These are phyloP conservation scores for Lepidopterella palustris DNA, from an alignment of 495 filamentous ascomycete genomes.

Conservation along the genomic window DNA sequence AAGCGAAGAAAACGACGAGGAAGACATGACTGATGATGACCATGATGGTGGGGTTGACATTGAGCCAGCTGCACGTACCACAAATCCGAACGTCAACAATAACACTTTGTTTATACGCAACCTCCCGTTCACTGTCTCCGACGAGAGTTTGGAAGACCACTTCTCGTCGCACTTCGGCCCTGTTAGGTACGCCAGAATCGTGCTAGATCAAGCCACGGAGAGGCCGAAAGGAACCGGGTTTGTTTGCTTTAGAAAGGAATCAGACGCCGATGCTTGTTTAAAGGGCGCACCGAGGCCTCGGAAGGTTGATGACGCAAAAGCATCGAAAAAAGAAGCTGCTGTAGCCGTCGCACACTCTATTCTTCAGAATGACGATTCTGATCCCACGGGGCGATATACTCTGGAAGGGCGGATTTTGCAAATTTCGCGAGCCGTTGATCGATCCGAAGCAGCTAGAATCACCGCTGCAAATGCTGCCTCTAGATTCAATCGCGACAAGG, in stretches of 20 bases:
- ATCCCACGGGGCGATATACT: conserved; percentile 75
- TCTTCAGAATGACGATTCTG: conserved; percentile 71
- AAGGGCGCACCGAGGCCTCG: conserved; percentile 54
- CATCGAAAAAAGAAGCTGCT: conserved; percentile 26
- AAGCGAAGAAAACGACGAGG: conserved; percentile 35
- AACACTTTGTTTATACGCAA: conserved; percentile 91
- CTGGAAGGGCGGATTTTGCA: conserved; percentile 83
- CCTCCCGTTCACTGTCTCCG: conserved; percentile 76
- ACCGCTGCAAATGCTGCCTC: conserved; percentile 58
- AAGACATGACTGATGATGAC: conserved; percentile 32
- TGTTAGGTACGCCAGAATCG: conserved; percentile 80
- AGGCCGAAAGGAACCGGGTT: conserved; percentile 89
- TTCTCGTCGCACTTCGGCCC: conserved; percentile 76
- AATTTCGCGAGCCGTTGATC: conserved; percentile 74
- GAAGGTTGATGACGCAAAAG: conserved; percentile 3
- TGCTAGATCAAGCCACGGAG: conserved; percentile 76
- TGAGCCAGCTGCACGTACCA: conserved; percentile 3
- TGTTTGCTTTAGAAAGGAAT: conserved; percentile 77
- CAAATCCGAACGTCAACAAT: conserved; percentile 48
- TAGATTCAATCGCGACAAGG: conserved; percentile 65
- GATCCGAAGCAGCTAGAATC: conserved; percentile 66
- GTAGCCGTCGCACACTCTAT: conserved; percentile 48
- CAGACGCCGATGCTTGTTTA: conserved; percentile 67
- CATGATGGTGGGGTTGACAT: conserved; percentile 26
- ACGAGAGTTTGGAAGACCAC: conserved; percentile 72